Base-by-base conservation (phyloP, 306 rosid genomes). In the Carpinus fangiana region DNA sequence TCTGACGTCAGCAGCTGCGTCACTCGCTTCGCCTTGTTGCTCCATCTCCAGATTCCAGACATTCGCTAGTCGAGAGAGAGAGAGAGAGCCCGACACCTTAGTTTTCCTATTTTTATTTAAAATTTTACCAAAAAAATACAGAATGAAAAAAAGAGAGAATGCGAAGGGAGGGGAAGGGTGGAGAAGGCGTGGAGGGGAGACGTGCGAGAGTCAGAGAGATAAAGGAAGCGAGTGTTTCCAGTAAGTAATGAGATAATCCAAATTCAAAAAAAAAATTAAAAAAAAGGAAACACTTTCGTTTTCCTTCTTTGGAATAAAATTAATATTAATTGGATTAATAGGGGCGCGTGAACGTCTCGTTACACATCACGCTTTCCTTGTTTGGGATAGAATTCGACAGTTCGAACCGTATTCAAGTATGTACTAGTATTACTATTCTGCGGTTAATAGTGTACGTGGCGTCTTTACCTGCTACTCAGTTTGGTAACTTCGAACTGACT, bases 11-110 rank as follows among this genome's bases (percentile, higher is more conserved):
- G 73, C 69, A 88, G 77, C 59, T 76, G 73, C 54, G 86, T 59
- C 55, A 86, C 79, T 69, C 78, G 82, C 86, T 84, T 85, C 78
- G 77, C 65, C 73, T 88, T 81, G 76, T 76, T 84, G 86, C 73
- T 92, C 93, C 96, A 94, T 92, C 91, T 87, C 68, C 82, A 70
- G 79, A 81, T 74, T 84, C 91, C 78, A 64, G 86, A 86, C 91
- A 88, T 88, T 11, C 65, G 64, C 36, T 0, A 59, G 5, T 26
- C 21, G 36, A 10, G 31, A 23, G 16, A 73, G 9, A 72, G 31
- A 60, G n/a, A 62, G 8, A 61, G 43, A 5, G 17, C 10, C 12
- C 68, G 2, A 48, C 14, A 48, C 52, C 52, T 48, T 31, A 31
- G 14, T 3, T 48, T 48, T 11, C 14, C 3, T 48, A 48, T 48